Evolutionary conservation across 768 basidiomycete genomes (phyloP), one percentile per base, ranked within the genome.

Genomic region (Gelatoporia subvermispora): DNA sequence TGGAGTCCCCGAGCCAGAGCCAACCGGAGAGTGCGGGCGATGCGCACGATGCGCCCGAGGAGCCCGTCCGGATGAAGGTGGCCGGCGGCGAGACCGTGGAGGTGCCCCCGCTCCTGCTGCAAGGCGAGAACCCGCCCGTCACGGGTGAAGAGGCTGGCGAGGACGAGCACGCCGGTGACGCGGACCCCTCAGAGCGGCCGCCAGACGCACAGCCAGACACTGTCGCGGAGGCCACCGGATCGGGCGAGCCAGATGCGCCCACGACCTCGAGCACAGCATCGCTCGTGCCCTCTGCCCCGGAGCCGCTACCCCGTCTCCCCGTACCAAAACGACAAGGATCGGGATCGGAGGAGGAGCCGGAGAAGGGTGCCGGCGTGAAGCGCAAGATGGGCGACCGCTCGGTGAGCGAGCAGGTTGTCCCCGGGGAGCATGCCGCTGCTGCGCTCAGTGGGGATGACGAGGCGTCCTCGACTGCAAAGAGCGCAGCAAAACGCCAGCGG

Each of bases 381-480:
- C 79, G 87, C 54, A 87, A 87, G 59, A 73, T 79, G 50, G 70
- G 74, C 35, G 83, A 88, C 63, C 77, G 85, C 39, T 84, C 78
- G 20, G 74, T 81, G 1, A 87, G 85, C 60, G 71, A 78, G 52
- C 79, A 77, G 7, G 41, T 53, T 21, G 43, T 56, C 7, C 56
- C 57, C 4, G 56, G 43, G 4, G 62, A 60, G 37, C 15, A 34
- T 8, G 15, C 35, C 5, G 20, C 35, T 31, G 24, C 50, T 5
- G 13, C 20, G 37, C 15, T 40, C 34, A 48, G 53, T 36, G 43
- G 48, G 17, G 43, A 49, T 20, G 48, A 50, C 13, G 22, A 51
- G 34, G 36, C 35, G 24, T 51, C 17, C 9, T 16, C 50, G 4
- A 7, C 7, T 31, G 28, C 28, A 13, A 31, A 31, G 28, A 67